Evolutionary conservation across 495 filamentous ascomycete genomes (phyloP).

Genomic region (Pseudevernia furfuracea): DNA sequence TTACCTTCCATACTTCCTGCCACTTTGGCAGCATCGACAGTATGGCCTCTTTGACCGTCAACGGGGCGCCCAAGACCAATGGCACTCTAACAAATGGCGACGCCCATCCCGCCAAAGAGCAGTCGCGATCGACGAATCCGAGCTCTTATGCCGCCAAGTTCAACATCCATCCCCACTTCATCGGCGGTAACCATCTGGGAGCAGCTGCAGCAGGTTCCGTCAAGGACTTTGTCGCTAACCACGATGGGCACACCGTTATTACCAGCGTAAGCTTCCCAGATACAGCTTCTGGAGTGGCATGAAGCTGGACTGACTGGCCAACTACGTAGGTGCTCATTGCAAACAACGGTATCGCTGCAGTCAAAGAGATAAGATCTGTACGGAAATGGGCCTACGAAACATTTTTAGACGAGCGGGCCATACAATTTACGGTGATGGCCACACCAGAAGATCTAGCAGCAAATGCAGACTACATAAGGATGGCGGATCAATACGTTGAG

Average conservation of each 20-base stretch:
- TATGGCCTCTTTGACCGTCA: slow-evolving; percentile 20
- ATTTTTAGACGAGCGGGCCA: slow-evolving; percentile 94
- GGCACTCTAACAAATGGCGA: slow-evolving; percentile 34
- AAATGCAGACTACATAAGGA: slow-evolving; percentile 98
- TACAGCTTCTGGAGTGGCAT: background rate
- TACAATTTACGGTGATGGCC: slow-evolving; percentile 99
- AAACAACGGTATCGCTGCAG: slow-evolving; percentile 99
- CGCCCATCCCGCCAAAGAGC: slow-evolving; percentile 39
- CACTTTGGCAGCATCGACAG: slow-evolving; percentile 2
- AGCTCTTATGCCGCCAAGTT: slow-evolving; percentile 65
- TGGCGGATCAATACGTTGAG: slow-evolving; percentile 99
- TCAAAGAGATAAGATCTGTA: slow-evolving; percentile 97
- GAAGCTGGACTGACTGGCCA: background rate
- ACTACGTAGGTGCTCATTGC: slow-evolving; percentile 80
- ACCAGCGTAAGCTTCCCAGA: slow-evolving; percentile 63
- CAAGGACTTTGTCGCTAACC: slow-evolving; percentile 84
- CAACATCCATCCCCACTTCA: slow-evolving; percentile 83
- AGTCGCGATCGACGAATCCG: slow-evolving; percentile 26
- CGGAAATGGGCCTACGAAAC: slow-evolving; percentile 99
- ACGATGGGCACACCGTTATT: slow-evolving; percentile 96
- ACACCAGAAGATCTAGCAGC: slow-evolving; percentile 97
- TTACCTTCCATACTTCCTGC: background rate
- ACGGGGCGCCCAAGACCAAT: slow-evolving; percentile 27
- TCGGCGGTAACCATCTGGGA: slow-evolving; percentile 82
- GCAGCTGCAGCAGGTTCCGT: slow-evolving; percentile 71